Evolutionary conservation across 1,139 yeast species (phyloP).

Genomic region (Pichia sp.): DNA sequence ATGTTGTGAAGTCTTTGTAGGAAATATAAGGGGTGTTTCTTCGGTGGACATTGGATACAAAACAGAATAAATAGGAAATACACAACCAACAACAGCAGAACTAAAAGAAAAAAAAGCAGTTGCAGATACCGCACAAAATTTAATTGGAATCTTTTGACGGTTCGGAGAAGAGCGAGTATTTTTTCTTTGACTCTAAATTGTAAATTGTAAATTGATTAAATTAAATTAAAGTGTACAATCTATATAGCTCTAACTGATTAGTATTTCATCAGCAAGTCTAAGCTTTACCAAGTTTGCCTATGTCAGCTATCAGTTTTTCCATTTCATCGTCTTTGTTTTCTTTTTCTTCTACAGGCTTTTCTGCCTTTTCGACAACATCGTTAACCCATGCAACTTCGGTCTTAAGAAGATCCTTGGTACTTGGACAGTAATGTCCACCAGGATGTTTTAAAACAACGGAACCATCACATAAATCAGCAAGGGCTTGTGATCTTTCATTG

Average conservation of each 20-base stretch:
- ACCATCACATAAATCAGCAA: constrained; percentile 50
- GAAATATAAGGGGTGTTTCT: constrained; percentile 10
- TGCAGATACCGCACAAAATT: neutral
- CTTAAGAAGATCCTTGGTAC: constrained; percentile 49
- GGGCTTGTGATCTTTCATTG: constrained; percentile 56
- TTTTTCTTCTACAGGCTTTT: constrained; percentile 13
- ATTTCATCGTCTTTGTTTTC: constrained; percentile 17
- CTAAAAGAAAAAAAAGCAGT: too few relatives aligned
- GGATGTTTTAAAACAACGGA: constrained; percentile 59
- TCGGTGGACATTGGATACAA: constrained; percentile 9
- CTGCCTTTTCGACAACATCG: constrained; percentile 17
- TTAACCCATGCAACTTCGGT: constrained; percentile 30
- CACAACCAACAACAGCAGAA: neutral
- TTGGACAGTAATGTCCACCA: constrained; percentile 81
- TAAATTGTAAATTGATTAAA: neutral
- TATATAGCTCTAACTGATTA: too few relatives aligned
- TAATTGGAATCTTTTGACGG: neutral
- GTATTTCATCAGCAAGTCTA: constrained; percentile 1
- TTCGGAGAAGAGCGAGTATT: neutral
- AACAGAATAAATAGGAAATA: neutral
- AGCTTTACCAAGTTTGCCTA: constrained; percentile 27
- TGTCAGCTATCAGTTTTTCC: constrained; percentile 21
- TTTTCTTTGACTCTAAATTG: neutral
- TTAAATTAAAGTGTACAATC: neutral
- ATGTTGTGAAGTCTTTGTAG: neutral